These are phyloP conservation scores for Diaporthe sp. DNA, from an alignment of 2,329 filamentous ascomycete species.

Conservation along the genomic window DNA sequence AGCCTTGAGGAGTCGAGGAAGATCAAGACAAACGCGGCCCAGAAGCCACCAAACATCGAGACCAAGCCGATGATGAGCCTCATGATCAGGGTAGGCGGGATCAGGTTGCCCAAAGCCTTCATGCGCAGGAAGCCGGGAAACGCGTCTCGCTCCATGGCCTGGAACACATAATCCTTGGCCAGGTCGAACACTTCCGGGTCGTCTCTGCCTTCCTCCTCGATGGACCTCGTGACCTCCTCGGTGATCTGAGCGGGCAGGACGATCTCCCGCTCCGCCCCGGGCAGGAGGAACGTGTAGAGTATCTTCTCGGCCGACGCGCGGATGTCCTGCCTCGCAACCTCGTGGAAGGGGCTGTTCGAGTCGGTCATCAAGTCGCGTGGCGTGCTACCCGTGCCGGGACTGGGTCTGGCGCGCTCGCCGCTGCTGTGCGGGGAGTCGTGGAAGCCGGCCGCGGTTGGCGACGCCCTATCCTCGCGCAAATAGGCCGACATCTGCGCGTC, in stretches of 20 bases:
- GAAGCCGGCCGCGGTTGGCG: constrained; percentile 56
- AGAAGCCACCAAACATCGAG: constrained; percentile 91
- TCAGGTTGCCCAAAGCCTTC: constrained; percentile 95
- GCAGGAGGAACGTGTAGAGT: constrained; percentile 95
- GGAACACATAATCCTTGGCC: constrained; percentile 99
- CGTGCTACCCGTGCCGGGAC: constrained; percentile 70
- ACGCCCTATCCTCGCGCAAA: constrained; percentile 73
- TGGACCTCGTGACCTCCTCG: constrained; percentile 85
- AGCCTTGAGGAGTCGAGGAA: constrained; percentile 83
- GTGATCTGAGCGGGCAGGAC: constrained; percentile 91
- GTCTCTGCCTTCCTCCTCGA: constrained; percentile 92
- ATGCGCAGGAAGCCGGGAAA: constrained; percentile 96
- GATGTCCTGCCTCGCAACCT: constrained; percentile 90
- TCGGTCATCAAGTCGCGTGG: constrained; percentile 76
- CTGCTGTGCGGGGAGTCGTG: constrained; percentile 70
- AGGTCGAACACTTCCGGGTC: constrained; percentile 98
- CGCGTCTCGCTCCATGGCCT: constrained; percentile 99
- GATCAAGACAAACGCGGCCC: constrained; percentile 93
- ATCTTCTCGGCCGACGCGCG: constrained; percentile 97
- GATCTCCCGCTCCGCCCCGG: constrained; percentile 96
- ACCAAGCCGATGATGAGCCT: constrained; percentile 88
- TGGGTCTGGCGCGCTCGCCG: constrained; percentile 60
- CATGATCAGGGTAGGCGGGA: constrained; percentile 89
- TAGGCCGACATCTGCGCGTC: constrained; percentile 95
- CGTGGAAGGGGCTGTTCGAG: constrained; percentile 86